These are phyloP conservation scores for Echites panduratus DNA, from an alignment of 257 asterid species.

Conservation along the genomic window DNA sequence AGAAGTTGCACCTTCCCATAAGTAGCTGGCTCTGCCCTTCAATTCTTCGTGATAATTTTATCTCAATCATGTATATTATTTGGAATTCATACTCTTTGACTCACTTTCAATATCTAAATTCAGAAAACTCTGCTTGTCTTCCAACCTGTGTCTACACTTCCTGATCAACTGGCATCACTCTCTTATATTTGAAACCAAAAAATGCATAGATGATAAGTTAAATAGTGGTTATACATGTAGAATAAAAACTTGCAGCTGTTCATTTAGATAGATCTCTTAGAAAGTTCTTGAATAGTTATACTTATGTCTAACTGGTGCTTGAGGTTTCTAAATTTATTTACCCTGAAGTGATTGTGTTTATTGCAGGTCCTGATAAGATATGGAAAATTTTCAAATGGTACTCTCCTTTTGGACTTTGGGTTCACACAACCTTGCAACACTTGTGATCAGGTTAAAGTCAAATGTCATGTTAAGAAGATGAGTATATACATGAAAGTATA, in stretches of 20 bases:
- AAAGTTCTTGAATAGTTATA: not conserved
- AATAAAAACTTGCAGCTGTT: not conserved
- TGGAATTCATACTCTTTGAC: not conserved
- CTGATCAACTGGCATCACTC: not conserved
- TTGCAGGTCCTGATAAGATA: slow-evolving; percentile 59
- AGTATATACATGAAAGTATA: not conserved
- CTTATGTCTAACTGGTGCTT: not conserved
- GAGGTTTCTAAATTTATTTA: not conserved
- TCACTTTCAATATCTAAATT: not conserved
- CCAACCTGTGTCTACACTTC: not conserved
- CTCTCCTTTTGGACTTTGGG: slow-evolving; percentile 76
- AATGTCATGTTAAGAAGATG: not conserved
- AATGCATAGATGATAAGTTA: not conserved
- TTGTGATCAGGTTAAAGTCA: slow-evolving; percentile 47
- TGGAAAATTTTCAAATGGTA: slow-evolving; percentile 67
- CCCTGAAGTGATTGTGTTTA: slow-evolving; percentile 1
- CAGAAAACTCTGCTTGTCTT: not conserved
- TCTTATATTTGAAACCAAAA: not conserved
- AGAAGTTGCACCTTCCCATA: not conserved
- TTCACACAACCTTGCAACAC: slow-evolving; percentile 57
- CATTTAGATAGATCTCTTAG: slow-evolving; percentile 2
- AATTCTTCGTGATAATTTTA: not conserved
- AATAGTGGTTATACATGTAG: not conserved
- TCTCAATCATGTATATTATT: not conserved
- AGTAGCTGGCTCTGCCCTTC: not conserved